Percentiles rank a stretch among this genome's conserved stretches.
Evolutionary conservation across 192 early-diverging fungal genomes (phyloP).

Genomic region (Kappamyces sp.): DNA sequence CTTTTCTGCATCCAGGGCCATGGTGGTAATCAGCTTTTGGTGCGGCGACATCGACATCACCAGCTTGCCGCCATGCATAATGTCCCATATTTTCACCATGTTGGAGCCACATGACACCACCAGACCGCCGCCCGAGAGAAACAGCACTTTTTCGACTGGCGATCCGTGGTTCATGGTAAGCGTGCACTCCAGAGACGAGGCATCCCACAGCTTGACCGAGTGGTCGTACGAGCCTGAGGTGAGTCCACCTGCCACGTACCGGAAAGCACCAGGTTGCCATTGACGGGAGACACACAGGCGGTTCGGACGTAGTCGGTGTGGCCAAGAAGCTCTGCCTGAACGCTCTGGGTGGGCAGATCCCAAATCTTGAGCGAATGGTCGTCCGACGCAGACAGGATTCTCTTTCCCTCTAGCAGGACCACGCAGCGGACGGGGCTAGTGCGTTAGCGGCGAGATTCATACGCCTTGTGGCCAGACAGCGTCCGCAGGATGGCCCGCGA

Average conservation of each 20-base stretch:
- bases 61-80: slow-evolving; percentile 70
- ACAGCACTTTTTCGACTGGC: slow-evolving; percentile 83
- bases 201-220: slow-evolving; percentile 88
- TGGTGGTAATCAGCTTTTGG: slow-evolving; percentile 90
- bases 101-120: slow-evolving; percentile 67
- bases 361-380: slow-evolving; percentile 89
- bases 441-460: neutral
- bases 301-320: slow-evolving; percentile 88
- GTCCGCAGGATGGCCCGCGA: slow-evolving; percentile 52
- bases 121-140: slow-evolving; percentile 76
- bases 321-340: slow-evolving; percentile 62
- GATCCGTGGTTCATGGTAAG: slow-evolving; percentile 74
- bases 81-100: slow-evolving; percentile 81
- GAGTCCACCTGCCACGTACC: neutral
- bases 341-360: slow-evolving; percentile 82
- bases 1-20: slow-evolving; percentile 73
- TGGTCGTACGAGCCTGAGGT: slow-evolving; percentile 90
- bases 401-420: slow-evolving; percentile 5
- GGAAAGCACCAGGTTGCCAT: slow-evolving; percentile 64
- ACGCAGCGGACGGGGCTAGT: no score
- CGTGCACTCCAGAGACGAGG: slow-evolving; percentile 63
- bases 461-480: slow-evolving; percentile 51
- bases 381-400: slow-evolving; percentile 83
- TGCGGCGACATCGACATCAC: slow-evolving; percentile 79
- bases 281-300: slow-evolving; percentile 64